Conservation (phyloP, 1,284 basidiomycete genomes). For the Flammula alnicola region DNA sequence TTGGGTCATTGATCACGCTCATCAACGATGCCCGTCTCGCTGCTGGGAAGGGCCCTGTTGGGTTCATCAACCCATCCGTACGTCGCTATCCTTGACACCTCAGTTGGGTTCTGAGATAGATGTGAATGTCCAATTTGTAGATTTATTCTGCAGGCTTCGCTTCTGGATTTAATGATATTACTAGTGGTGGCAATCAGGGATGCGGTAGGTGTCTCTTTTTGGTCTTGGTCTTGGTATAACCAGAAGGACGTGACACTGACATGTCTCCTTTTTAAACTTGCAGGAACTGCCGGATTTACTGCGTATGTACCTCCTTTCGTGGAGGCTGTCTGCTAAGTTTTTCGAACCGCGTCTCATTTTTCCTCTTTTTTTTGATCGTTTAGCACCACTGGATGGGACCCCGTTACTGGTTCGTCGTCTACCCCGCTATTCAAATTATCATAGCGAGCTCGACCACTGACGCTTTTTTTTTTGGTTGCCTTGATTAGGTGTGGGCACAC, state of each 20-base stretch:
- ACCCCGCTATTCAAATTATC: conserved; percentile 17
- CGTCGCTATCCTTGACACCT: conserved; percentile 12
- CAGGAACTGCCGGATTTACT: conserved; percentile 36
- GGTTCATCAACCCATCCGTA: conserved; percentile 46
- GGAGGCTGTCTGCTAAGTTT: neutral
- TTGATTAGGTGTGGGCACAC: conserved; percentile 27
- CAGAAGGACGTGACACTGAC: neutral
- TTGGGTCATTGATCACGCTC: conserved; percentile 47
- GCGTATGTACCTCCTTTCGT: conserved; percentile 30
- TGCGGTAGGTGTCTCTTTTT: conserved; percentile 29
- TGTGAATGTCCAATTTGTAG: conserved; percentile 36
- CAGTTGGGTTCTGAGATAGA: conserved; percentile 35
- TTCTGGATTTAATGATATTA: conserved; percentile 49
- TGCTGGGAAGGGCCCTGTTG: conserved; percentile 45
- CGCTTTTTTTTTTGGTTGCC: conserved; percentile 1
- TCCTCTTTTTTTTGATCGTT: neutral
- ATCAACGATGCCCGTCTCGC: conserved; percentile 50
- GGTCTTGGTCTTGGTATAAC: no score
- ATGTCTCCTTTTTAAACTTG: no score
- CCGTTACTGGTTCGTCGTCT: conserved; percentile 34
- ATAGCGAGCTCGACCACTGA: neutral
- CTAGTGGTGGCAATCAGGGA: conserved; percentile 48
- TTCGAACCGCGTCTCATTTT: neutral
- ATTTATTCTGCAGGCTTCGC: conserved; percentile 10
- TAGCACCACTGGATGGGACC: conserved; percentile 45